Evolutionary conservation across 768 basidiomycete species (phyloP), one percentile per base, ranked within the genome.

Genomic region (Boletus speciosus): DNA sequence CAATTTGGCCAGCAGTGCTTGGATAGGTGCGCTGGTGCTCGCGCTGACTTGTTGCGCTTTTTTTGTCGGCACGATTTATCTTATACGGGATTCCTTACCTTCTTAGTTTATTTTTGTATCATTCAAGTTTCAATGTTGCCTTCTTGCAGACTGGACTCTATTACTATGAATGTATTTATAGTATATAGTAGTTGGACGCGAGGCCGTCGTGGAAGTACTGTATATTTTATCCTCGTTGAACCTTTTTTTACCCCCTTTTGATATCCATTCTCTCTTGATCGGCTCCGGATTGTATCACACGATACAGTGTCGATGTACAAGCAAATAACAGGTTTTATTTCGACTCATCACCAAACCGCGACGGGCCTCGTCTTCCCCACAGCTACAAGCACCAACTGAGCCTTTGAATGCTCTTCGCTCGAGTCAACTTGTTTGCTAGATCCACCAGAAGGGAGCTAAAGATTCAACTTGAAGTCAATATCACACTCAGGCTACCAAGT

Each of bases 1-100:
- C 14, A 31, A 35, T 10, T 32, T 51, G 37, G 71, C 72, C 61
- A 65, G 52, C 41, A 32, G 14, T 0, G 70, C 71, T 16, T 77
- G 77, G 76, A 66, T 71, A 39, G 73, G 74, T 0, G 76, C 68
- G 0, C 64, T 74, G 0, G 58, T 54, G 10, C 60, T 77, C 4
- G 68, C 71, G 7, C 52, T 62, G 38, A 51, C 49, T 5, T 61
- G 50, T 51, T 69, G 67, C 4, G 11, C 45, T 0, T 23, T 65
- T 29, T 74, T 71, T 31, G 60, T 71, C 1, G 57, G 60, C 1
- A 61, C 64, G 49, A 62, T 74, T 2, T 67, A 65, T 47, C 54
- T 74, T 11, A 40, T 68, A 8, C 54, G 63, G 9, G 66, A 73
- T 34, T 50, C 62, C 7, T 36, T 65, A 6, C 57, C 57, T 41